Evolutionary conservation across 2,329 filamentous ascomycete genomes (phyloP).

Genomic region (Fusarium haematococcum): DNA sequence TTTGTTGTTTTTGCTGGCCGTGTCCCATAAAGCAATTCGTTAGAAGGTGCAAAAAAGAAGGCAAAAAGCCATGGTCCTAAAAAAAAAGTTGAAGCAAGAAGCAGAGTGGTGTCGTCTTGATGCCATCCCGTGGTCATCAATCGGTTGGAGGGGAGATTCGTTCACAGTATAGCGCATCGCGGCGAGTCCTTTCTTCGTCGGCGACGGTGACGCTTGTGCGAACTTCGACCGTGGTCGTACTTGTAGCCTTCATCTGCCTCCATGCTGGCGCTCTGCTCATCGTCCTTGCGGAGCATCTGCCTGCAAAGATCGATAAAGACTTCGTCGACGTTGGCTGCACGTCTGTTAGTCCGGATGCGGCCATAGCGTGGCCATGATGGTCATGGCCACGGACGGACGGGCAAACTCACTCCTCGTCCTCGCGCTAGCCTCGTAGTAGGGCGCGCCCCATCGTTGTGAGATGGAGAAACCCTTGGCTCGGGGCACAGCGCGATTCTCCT

Average conservation of each 20-base stretch:
- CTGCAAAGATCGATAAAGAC: slow-evolving; percentile 87
- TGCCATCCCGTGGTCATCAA: slow-evolving; percentile 34
- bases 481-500: slow-evolving; percentile 84
- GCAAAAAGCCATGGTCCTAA: slow-evolving; percentile 9
- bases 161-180: slow-evolving; percentile 59
- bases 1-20: slow-evolving; percentile 17
- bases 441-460: slow-evolving; percentile 88
- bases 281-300: slow-evolving; percentile 83
- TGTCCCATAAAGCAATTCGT: slow-evolving; percentile 23
- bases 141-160: slow-evolving; percentile 25
- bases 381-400: slow-evolving; percentile 7
- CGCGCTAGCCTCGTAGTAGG: slow-evolving; percentile 92
- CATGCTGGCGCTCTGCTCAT: slow-evolving; percentile 52
- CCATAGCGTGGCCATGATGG: slow-evolving; percentile 9
- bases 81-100: slow-evolving; percentile 14
- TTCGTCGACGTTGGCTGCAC: slow-evolving; percentile 83
- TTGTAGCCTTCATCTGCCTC: slow-evolving; percentile 57
- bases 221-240: slow-evolving; percentile 48
- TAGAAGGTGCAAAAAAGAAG: not conserved
- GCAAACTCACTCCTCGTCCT: slow-evolving; percentile 72
- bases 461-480: slow-evolving; percentile 84
- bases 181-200: slow-evolving; percentile 50
- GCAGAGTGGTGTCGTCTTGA: slow-evolving; percentile 14
- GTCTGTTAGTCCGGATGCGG: slow-evolving; percentile 42
- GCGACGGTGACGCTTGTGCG: slow-evolving; percentile 46